Conservation (phyloP, 345 rosid genomes). For the Nasturtium officinale region DNA sequence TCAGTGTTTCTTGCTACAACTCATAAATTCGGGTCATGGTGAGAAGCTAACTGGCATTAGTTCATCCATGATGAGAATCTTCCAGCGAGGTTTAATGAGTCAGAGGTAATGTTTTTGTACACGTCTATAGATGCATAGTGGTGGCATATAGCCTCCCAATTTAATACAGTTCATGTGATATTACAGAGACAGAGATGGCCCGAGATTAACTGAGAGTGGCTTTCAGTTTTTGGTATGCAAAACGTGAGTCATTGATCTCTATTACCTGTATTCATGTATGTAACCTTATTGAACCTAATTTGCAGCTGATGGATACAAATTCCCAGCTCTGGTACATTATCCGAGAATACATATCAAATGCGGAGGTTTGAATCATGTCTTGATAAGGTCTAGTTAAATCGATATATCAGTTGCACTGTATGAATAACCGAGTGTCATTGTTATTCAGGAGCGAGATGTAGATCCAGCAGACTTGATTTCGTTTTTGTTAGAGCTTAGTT, state of each 20-base stretch:
- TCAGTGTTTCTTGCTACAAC: slow-evolving; percentile 93
- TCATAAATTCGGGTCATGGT: slow-evolving; percentile 76
- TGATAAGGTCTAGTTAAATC: slow-evolving; percentile 29
- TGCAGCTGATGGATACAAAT: slow-evolving; percentile 98
- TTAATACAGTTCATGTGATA: slow-evolving; percentile 9
- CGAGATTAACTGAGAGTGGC: slow-evolving; percentile 88
- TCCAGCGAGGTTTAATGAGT: slow-evolving; percentile 86
- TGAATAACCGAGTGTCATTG: slow-evolving; percentile 19
- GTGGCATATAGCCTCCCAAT: slow-evolving; percentile 24
- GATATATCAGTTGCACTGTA: slow-evolving; percentile 1
- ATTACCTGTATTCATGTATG: slow-evolving; percentile 18
- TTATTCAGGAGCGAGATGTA: slow-evolving; percentile 77
- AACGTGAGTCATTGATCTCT: slow-evolving; percentile 34
- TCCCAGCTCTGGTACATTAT: slow-evolving; percentile 97
- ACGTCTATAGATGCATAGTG: slow-evolving; percentile 20
- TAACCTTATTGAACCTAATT: slow-evolving; percentile 33
- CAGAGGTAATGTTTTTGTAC: slow-evolving; percentile 55
- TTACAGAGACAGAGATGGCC: slow-evolving; percentile 79
- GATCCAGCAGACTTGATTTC: slow-evolving; percentile 89
- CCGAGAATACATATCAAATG: slow-evolving; percentile 91
- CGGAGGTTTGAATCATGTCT: slow-evolving; percentile 63
- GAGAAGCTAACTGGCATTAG: slow-evolving; percentile 73
- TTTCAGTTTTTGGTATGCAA: slow-evolving; percentile 94
- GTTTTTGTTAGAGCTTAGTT: slow-evolving; percentile 95
- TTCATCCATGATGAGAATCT: slow-evolving; percentile 85